Base-by-base conservation (phyloP, 2,329 filamentous ascomycete genomes). In the Dactylella cylindrospora region DNA sequence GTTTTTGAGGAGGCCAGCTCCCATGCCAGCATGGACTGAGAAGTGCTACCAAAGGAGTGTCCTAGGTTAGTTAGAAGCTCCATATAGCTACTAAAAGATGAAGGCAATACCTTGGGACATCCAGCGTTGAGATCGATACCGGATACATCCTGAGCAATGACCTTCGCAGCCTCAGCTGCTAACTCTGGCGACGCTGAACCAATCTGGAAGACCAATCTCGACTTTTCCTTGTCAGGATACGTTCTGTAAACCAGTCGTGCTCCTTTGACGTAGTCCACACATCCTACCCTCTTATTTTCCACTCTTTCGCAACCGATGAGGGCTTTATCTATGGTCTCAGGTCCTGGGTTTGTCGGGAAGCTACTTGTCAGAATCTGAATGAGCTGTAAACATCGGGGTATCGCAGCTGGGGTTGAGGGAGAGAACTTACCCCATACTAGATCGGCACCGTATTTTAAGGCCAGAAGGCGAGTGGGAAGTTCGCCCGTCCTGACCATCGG, bases 401-500 rank as follows among this genome's bases (percentile, higher is more conserved):
- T n/a, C n/a, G n/a, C n/a, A n/a, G n/a, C 22, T 36, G 19, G 26
- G 29, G 26, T 9, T 38, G 22, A 25, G 17, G 39, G 40, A 19
- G 23, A 15, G 29, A 33, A 75, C 78, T 67, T 73, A 87, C 85
- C 91, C 91, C 93, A 98, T 67, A 98, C 93, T 12, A 98, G 79
- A 74, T 98, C 93, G 46, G 93, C 93, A 67, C 93, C 93, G 73
- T 98, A 97, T 71, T 94, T 87, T 64, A 98, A 81, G 25, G 93
- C 88, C 35, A 95, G 76, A 20, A 98, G 80, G 57, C 93, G 84
- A 31, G 88, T 93, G 2, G 93, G 91, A 62, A 96, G 77, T 77
- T 98, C 93, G 71, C 93, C 93, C n/a, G 89, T 95, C 68, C 93
- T 86, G 55, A 96, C 91, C 93, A 98, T 98, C 32, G 93, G 93